These are phyloP conservation scores for Tetrahymena malaccensis DNA, from an alignment of 73 alveolate species.

Conservation along the genomic window DNA sequence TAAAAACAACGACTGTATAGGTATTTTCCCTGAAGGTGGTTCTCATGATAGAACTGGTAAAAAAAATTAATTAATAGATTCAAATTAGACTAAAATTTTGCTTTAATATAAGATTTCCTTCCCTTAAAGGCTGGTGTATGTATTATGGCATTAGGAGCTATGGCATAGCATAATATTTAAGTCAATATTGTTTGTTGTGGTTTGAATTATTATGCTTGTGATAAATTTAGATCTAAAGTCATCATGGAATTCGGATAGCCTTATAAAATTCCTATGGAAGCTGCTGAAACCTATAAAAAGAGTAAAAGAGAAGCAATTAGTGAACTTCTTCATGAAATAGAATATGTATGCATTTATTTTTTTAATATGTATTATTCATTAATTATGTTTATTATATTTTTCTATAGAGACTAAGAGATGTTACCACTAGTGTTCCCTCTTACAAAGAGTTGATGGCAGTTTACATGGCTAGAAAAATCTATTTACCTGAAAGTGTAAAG, in stretches of 20 bases:
- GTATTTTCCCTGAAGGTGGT: conserved; percentile 98
- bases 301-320: conserved; percentile 77
- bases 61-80: not conserved
- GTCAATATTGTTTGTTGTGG: conserved; percentile 86
- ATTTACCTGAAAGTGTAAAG: conserved; percentile 72
- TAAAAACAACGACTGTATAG: conserved; percentile 73
- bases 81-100: not conserved
- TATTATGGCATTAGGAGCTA: conserved; percentile 90
- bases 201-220: conserved; percentile 81
- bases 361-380: not conserved
- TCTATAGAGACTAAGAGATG: conserved; percentile 64
- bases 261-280: conserved; percentile 64
- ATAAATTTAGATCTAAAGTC: conserved; percentile 79
- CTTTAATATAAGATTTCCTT: conserved; percentile 39
- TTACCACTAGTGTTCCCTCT: conserved; percentile 82
- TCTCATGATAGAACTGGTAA: conserved; percentile 88
- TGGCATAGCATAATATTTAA: conserved; percentile 73
- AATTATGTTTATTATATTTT: not conserved
- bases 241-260: conserved; percentile 91
- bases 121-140: conserved; percentile 95
- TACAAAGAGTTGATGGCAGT: conserved; percentile 69
- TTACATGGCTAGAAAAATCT: conserved; percentile 73
- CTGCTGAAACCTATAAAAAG: conserved; percentile 56
- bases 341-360: conserved; percentile 33
- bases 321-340: conserved; percentile 69